These are phyloP conservation scores for Penicillium egyptiacum DNA, from an alignment of 495 filamentous ascomycete genomes.

Conservation along the genomic window DNA sequence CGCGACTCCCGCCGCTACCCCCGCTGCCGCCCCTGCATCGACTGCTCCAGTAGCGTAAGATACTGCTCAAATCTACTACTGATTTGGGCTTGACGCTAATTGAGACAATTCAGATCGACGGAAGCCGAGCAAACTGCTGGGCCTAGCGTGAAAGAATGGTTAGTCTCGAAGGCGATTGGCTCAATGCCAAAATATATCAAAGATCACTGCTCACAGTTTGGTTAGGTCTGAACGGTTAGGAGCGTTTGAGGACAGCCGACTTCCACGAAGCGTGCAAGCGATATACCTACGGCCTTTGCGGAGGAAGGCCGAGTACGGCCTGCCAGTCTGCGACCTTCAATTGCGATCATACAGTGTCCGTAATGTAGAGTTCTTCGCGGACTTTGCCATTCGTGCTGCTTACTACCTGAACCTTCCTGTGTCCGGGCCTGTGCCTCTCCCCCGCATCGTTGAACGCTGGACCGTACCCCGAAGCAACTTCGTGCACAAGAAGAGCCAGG, in stretches of 20 bases:
- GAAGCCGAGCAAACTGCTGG: conserved; percentile 18
- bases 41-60: conserved; percentile 5
- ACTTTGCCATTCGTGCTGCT: conserved; percentile 91
- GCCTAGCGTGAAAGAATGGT: conserved; percentile 35
- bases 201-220: conserved; percentile 15
- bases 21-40: neutral
- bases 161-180: conserved; percentile 5
- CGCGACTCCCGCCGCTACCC: neutral
- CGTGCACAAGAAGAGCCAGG: conserved; percentile 94
- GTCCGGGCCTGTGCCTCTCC: conserved; percentile 84
- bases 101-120: conserved; percentile 14
- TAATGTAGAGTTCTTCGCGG: conserved; percentile 90
- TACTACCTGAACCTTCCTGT: conserved; percentile 91
- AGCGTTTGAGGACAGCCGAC: conserved; percentile 47
- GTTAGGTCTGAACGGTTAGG: conserved; percentile 41
- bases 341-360: conserved; percentile 87
- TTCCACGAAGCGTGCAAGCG: conserved; percentile 77
- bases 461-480: conserved; percentile 89
- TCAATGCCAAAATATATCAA: neutral
- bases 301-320: conserved; percentile 66
- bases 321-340: conserved; percentile 87
- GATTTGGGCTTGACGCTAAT: conserved; percentile 5
- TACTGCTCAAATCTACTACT: neutral
- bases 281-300: conserved; percentile 83
- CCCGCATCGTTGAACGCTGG: conserved; percentile 84